Evolutionary conservation across 108 stramenopile species (phyloP).

Genomic region (Pseudonitzschia delicatissima): DNA sequence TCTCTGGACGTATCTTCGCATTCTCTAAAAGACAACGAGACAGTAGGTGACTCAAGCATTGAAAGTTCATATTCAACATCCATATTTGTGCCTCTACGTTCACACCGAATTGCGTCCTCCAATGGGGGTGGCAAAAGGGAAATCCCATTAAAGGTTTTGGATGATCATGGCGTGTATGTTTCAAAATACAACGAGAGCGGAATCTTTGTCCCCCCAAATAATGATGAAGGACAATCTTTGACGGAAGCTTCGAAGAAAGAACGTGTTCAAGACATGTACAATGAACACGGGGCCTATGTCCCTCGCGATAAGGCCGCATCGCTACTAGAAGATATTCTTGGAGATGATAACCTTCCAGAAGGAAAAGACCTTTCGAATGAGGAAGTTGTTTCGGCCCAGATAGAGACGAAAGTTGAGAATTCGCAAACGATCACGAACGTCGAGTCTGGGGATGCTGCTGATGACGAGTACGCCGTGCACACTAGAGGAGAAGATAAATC

Average conservation of each 20-base stretch:
- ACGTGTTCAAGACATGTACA: background rate
- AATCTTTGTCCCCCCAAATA: background rate
- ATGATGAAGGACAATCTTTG: background rate
- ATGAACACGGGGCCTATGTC: constrained; percentile 2
- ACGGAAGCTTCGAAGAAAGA: background rate
- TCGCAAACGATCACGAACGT: background rate
- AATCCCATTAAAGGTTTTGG: background rate
- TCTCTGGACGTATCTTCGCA: background rate
- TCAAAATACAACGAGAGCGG: constrained; percentile 7
- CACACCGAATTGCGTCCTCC: background rate
- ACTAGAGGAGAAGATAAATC: background rate
- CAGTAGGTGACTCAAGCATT: background rate
- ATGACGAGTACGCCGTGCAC: background rate
- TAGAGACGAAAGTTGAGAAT: background rate
- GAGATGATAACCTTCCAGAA: background rate
- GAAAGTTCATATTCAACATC: background rate
- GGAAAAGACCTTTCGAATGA: too few species aligned
- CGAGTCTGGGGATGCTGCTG: background rate
- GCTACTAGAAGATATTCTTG: background rate
- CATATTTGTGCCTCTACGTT: constrained; percentile 4
- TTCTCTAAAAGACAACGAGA: background rate
- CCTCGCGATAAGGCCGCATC: background rate
- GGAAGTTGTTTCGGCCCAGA: background rate
- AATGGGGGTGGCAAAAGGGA: background rate
- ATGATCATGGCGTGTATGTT: constrained; percentile 7